Conservation (phyloP, 768 basidiomycete genomes). For the Strobilomyces confusus region DNA sequence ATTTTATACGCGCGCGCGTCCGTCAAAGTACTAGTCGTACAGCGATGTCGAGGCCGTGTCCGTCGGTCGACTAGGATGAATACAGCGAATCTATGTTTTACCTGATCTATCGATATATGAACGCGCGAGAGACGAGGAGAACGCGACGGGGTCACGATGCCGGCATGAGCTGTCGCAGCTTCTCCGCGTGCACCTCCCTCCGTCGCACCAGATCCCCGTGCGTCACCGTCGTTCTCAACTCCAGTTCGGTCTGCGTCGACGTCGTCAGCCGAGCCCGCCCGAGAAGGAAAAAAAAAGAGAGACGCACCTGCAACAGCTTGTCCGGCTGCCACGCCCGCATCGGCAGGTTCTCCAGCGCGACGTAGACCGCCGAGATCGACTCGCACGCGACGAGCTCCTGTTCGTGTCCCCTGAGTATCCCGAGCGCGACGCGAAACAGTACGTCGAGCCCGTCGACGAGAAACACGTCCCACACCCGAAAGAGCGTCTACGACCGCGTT, state of each 20-base stretch:
- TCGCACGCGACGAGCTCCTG: slow-evolving; percentile 78
- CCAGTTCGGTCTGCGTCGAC: slow-evolving; percentile 46
- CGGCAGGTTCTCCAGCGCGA: slow-evolving; percentile 83
- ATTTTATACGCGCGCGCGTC: background rate
- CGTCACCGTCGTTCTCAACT: slow-evolving; percentile 48
- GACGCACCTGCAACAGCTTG: slow-evolving; percentile 73
- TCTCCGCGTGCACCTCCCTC: slow-evolving; percentile 48
- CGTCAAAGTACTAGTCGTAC: background rate
- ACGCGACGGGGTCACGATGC: slow-evolving; percentile 1
- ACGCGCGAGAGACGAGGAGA: background rate
- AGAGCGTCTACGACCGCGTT: slow-evolving; percentile 80
- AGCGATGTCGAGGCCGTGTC: slow-evolving; percentile 3
- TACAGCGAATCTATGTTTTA: slow-evolving; percentile 6
- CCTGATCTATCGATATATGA: slow-evolving; percentile 9
- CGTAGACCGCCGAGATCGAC: slow-evolving; percentile 85
- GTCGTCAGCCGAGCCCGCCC: background rate
- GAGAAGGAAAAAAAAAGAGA: background rate
- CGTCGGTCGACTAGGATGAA: background rate
- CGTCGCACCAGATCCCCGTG: slow-evolving; percentile 56
- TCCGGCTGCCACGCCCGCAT: slow-evolving; percentile 94
- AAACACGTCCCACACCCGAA: slow-evolving; percentile 95
- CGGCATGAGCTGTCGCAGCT: slow-evolving; percentile 40
- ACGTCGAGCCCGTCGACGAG: slow-evolving; percentile 91
- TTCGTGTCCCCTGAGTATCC: slow-evolving; percentile 81
- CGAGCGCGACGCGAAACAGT: slow-evolving; percentile 85